phyloP scores from a whole-genome alignment of 148 eudicot species.

The Amaranthus palmeri region DNA sequence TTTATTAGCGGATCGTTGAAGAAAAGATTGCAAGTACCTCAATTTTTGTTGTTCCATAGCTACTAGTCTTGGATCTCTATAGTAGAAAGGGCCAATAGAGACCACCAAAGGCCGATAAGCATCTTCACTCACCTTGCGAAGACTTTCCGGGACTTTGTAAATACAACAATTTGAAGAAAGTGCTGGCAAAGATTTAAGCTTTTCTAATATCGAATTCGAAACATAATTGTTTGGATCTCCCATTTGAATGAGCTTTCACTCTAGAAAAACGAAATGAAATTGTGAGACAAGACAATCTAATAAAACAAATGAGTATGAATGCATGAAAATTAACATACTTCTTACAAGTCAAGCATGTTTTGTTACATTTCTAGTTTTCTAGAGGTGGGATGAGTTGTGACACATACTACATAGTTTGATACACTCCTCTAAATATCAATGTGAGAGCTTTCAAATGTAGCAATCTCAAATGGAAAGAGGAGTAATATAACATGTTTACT shows the following conservation, averaged over 20 bases:
- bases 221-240: slow-evolving; percentile 11
- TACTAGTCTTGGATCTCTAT: background rate
- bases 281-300: no score
- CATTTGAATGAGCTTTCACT: background rate
- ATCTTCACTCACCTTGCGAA: slow-evolving; percentile 27
- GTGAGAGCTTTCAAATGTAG: no score
- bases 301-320: no score
- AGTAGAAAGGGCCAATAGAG: slow-evolving; percentile 35
- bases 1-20: slow-evolving; percentile 11
- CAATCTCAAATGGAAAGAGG: no score
- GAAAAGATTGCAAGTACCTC: slow-evolving; percentile 30
- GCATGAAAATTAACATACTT: no score
- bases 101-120: slow-evolving; percentile 32
- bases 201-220: slow-evolving; percentile 7
- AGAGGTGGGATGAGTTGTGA: no score
- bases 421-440: no score
- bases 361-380: no score
- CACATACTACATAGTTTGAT: no score
- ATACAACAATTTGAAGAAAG: slow-evolving; percentile 30
- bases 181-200: slow-evolving; percentile 19
- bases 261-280: no score
- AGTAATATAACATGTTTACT: no score
- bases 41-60: slow-evolving; percentile 23
- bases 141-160: slow-evolving; percentile 28
- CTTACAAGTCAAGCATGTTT: no score